Conservation (phyloP, 2,329 filamentous ascomycete genomes). For the Ilyonectria destructans region DNA sequence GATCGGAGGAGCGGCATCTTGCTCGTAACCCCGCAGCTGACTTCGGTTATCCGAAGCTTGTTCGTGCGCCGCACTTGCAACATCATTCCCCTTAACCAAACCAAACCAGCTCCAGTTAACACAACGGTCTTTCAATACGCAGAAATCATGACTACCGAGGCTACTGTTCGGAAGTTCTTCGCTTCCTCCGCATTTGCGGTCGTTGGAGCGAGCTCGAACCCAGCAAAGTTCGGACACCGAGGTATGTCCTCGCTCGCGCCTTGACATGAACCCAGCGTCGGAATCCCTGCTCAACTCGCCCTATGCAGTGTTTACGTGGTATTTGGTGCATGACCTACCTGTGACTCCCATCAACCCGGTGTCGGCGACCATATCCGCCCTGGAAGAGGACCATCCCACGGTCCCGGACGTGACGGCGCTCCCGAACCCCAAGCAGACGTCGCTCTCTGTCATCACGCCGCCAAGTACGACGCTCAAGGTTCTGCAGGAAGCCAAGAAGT, state of each 20-base stretch:
- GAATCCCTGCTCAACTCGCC: slow-evolving; percentile 17
- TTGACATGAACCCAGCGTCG: neutral
- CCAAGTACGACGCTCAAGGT: slow-evolving; percentile 83
- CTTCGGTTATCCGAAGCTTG: slow-evolving; percentile 35
- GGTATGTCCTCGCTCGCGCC: slow-evolving; percentile 64
- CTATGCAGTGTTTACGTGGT: slow-evolving; percentile 87
- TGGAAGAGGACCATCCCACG: slow-evolving; percentile 72
- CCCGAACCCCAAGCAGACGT: slow-evolving; percentile 77
- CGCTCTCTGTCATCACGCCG: slow-evolving; percentile 90
- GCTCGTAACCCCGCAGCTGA: slow-evolving; percentile 42
- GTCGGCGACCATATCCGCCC: slow-evolving; percentile 75
- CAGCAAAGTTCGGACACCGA: slow-evolving; percentile 90
- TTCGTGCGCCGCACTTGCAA: slow-evolving; percentile 25
- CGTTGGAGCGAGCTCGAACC: slow-evolving; percentile 89
- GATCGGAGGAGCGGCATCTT: slow-evolving; percentile 39
- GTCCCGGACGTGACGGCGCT: slow-evolving; percentile 78
- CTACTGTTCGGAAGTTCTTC: slow-evolving; percentile 85
- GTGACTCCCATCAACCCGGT: slow-evolving; percentile 89
- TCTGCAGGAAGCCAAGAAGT: slow-evolving; percentile 82
- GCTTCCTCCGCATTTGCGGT: slow-evolving; percentile 86
- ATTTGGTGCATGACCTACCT: slow-evolving; percentile 81
- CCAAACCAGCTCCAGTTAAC: neutral
- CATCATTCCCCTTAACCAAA: slow-evolving; percentile 2
- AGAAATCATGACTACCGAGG: slow-evolving; percentile 75
- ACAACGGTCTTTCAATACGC: neutral